Evolutionary conservation across 1,284 basidiomycete species (phyloP).

Genomic region (Heliocybe sulcata): DNA sequence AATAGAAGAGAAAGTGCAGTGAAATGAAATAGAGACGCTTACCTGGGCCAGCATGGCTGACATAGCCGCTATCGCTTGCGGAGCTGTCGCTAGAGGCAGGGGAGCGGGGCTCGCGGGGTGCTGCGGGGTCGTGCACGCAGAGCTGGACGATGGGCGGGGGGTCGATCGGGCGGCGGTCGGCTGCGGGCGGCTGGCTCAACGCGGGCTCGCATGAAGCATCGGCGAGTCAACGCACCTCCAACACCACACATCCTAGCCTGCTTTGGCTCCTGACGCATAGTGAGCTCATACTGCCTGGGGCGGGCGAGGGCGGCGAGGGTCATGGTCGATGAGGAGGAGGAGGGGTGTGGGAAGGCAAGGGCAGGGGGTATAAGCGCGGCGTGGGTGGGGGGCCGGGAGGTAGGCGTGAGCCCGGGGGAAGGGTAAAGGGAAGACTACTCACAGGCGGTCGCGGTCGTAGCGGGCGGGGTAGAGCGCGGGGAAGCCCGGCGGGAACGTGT

Average conservation of each 20-base stretch:
- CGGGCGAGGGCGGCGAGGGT: not conserved
- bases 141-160: slow-evolving; percentile 96
- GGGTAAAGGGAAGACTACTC: too few species aligned
- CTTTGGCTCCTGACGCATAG: slow-evolving; percentile 83
- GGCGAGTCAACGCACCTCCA: slow-evolving; percentile 60
- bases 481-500: too few species aligned
- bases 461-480: too few species aligned
- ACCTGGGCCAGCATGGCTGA: not conserved
- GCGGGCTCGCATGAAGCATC: slow-evolving; percentile 3
- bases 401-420: too few species aligned
- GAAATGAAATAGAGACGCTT: slow-evolving; percentile 1
- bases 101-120: slow-evolving; percentile 17
- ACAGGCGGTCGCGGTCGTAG: too few species aligned
- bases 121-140: slow-evolving; percentile 72
- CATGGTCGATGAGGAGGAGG: too few species aligned
- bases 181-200: slow-evolving; percentile 29
- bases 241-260: slow-evolving; percentile 91
- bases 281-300: slow-evolving; percentile 74
- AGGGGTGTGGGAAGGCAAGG: too few species aligned
- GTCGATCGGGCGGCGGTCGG: slow-evolving; percentile 91
- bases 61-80: not conserved
- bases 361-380: too few species aligned
- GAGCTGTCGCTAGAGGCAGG: not conserved
- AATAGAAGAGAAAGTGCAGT: not conserved
- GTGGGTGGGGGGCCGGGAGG: too few species aligned